Conservation (phyloP, 1,284 basidiomycete genomes). For the Caloboletus firmus region DNA sequence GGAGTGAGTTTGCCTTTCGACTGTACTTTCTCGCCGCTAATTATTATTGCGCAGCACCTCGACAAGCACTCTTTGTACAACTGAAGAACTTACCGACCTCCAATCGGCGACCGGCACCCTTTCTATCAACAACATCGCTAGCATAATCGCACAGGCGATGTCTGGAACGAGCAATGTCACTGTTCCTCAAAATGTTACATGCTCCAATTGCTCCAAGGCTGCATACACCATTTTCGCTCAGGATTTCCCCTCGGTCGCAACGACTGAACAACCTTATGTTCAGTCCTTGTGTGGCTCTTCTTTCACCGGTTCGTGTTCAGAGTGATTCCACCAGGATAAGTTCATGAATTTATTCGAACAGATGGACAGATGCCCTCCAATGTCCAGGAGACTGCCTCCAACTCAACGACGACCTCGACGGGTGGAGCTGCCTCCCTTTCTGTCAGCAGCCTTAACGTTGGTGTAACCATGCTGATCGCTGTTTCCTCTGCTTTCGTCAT, state of each 20-base stretch:
- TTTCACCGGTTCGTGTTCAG: constrained; percentile 42
- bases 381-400: constrained; percentile 39
- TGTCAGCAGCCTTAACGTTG: constrained; percentile 20
- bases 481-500: constrained; percentile 36
- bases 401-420: constrained; percentile 28
- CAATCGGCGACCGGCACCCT: constrained; percentile 36
- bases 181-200: constrained; percentile 40
- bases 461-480: constrained; percentile 31
- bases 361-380: constrained; percentile 42
- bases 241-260: constrained; percentile 32
- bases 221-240: constrained; percentile 39
- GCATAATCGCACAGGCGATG: constrained; percentile 11
- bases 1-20: constrained; percentile 45
- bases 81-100: constrained; percentile 48
- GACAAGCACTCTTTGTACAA: constrained; percentile 50
- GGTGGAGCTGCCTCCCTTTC: constrained; percentile 31
- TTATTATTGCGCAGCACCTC: constrained; percentile 33
- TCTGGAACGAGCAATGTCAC: constrained; percentile 6
- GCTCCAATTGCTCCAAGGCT: constrained; percentile 49
- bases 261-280: constrained; percentile 13
- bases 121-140: constrained; percentile 18
- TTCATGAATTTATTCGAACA: constrained; percentile 21
- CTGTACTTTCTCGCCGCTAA: neutral
- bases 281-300: constrained; percentile 42
- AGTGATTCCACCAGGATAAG: neutral